Percentiles rank a stretch among this genome's conserved stretches.
These are phyloP conservation scores for Termitomyces sp. DNA, from an alignment of 768 basidiomycete genomes.

Conservation along the genomic window DNA sequence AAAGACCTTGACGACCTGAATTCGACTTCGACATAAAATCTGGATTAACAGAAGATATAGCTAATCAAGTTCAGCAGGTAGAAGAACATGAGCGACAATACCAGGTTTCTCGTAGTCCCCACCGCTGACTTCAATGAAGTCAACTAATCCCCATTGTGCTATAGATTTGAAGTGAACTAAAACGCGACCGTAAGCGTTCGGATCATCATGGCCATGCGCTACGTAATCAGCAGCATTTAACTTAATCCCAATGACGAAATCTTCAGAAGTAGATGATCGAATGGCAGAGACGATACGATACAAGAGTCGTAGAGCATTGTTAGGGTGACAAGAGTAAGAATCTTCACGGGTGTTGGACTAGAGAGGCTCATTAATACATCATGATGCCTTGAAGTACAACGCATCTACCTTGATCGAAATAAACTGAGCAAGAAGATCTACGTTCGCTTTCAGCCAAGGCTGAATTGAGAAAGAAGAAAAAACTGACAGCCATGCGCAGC, in stretches of 20 bases:
- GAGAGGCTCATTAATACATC: neutral
- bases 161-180: conserved; percentile 58
- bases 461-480: neutral
- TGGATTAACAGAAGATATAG: conserved; percentile 15
- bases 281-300: conserved; percentile 51
- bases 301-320: conserved; percentile 52
- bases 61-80: neutral
- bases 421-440: conserved; percentile 79
- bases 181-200: conserved; percentile 34
- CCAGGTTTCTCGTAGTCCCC: conserved; percentile 82
- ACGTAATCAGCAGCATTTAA: conserved; percentile 77
- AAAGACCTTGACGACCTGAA: conserved; percentile 64
- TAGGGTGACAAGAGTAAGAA: conserved; percentile 41
- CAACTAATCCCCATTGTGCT: conserved; percentile 59
- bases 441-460: neutral
- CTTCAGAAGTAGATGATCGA: conserved; percentile 42
- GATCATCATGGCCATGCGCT: conserved; percentile 19
- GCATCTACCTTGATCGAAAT: conserved; percentile 56
- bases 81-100: conserved; percentile 20
- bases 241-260: conserved; percentile 77
- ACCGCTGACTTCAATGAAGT: conserved; percentile 86
- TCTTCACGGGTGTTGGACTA: conserved; percentile 51
- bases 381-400: neutral
- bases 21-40: conserved; percentile 35
- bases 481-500: conserved; percentile 80